Conservation (phyloP, 2,329 filamentous ascomycete genomes). For the Cryphonectria naterciae region DNA sequence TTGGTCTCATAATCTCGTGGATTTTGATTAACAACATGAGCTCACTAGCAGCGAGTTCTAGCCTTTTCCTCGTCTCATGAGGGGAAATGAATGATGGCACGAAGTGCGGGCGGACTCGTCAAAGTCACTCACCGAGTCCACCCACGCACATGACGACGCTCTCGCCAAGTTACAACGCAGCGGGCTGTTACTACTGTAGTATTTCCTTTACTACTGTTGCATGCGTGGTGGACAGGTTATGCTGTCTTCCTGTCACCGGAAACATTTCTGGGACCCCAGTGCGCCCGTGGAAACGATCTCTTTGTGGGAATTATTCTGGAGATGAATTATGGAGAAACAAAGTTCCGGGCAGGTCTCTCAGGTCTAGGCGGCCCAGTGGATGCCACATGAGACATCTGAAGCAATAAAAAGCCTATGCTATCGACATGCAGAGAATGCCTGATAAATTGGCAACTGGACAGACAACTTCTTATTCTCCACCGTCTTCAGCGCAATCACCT, state of each 20-base stretch:
- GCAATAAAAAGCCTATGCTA: neutral
- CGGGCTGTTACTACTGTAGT: neutral
- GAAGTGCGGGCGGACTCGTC: neutral
- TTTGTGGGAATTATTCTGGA: neutral
- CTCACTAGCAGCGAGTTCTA: neutral
- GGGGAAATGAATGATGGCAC: neutral
- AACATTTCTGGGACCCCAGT: neutral
- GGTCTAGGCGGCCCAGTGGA: neutral
- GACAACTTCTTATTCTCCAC: neutral
- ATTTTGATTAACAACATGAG: neutral
- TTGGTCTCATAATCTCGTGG: neutral
- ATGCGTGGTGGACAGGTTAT: neutral
- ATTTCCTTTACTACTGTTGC: neutral
- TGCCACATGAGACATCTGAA: constrained; percentile 1
- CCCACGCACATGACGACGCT: neutral
- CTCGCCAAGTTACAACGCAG: neutral
- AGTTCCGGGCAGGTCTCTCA: neutral
- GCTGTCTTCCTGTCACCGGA: neutral
- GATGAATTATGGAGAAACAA: neutral
- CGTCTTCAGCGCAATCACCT: neutral
- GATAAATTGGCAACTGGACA: neutral
- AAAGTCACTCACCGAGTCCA: neutral
- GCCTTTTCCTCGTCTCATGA: neutral
- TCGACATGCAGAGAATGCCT: neutral
- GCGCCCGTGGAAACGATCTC: neutral